phyloP scores from a whole-genome alignment of 1,284 basidiomycete genomes.

The Ceratorhiza oryzae-sativae region DNA sequence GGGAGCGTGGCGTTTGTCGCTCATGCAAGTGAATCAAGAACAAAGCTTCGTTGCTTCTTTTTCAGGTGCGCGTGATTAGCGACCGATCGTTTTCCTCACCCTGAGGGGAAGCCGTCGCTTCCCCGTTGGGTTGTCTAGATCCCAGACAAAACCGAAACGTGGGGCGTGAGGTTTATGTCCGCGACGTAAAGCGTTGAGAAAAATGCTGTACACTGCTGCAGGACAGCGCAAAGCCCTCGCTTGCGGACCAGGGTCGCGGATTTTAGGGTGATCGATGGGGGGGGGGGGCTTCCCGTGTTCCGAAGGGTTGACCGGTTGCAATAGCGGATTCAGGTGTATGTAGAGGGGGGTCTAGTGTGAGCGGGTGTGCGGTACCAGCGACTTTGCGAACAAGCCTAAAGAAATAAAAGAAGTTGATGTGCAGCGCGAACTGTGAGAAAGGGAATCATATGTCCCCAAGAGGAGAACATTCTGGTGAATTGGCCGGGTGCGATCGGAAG shows the following conservation, averaged over 20 bases:
- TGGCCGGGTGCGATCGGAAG: not conserved
- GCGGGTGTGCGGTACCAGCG: not conserved
- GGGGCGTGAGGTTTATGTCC: not conserved
- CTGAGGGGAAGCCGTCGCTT: not conserved
- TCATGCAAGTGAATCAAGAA: not conserved
- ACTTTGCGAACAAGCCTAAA: not conserved
- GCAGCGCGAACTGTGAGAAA: not conserved
- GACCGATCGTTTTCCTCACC: not conserved
- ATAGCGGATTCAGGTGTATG: no score
- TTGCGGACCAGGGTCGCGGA: not conserved
- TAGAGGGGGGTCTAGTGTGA: not conserved
- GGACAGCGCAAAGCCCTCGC: not conserved
- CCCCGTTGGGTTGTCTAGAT: not conserved
- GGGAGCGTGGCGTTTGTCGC: no score
- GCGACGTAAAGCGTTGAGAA: not conserved
- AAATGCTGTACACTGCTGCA: not conserved
- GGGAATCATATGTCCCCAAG: not conserved
- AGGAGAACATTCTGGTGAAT: not conserved
- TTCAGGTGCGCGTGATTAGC: slow-evolving; percentile 13
- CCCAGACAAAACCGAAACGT: not conserved
- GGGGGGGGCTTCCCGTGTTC: no score
- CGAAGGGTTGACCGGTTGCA: no score
- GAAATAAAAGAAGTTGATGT: not conserved
- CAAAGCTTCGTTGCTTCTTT: not conserved
- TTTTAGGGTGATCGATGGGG: not conserved